Evolutionary conservation across 108 stramenopile species (phyloP).

Genomic region (Nitzschia sp.): DNA sequence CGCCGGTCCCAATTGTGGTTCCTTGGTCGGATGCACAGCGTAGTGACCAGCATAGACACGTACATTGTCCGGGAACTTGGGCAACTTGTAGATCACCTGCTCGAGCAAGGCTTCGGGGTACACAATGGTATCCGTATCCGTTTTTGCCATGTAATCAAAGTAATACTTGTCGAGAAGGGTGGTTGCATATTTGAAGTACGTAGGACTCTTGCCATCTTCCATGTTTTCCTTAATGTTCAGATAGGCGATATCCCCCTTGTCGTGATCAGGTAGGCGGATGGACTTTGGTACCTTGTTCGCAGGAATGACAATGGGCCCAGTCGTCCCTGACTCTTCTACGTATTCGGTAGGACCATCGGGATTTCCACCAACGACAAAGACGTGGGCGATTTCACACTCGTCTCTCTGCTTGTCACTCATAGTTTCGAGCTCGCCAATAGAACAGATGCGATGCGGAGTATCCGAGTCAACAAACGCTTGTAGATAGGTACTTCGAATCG

Average conservation of each 20-base stretch:
- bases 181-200: conserved; percentile 30
- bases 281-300: not conserved
- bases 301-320: not conserved
- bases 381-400: conserved; percentile 21
- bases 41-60: conserved; percentile 2
- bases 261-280: not conserved
- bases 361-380: conserved; percentile 33
- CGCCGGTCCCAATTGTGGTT: conserved; percentile 12
- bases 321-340: not conserved
- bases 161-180: not conserved
- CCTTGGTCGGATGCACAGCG: not conserved
- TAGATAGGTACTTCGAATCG: conserved; percentile 4
- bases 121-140: conserved; percentile 23
- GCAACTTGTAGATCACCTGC: conserved; percentile 1
- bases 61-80: not conserved
- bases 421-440: not conserved
- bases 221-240: conserved; percentile 33
- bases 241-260: conserved; percentile 4
- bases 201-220: conserved; percentile 26
- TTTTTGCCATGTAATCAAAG: conserved; percentile 26
- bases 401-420: not conserved
- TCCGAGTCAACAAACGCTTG: not conserved
- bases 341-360: conserved; percentile 10
- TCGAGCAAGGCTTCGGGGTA: conserved; percentile 7
- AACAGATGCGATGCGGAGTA: conserved; percentile 13